Base-by-base conservation (phyloP, 192 early-diverging fungal species). In the Glomus cerebriforme region DNA sequence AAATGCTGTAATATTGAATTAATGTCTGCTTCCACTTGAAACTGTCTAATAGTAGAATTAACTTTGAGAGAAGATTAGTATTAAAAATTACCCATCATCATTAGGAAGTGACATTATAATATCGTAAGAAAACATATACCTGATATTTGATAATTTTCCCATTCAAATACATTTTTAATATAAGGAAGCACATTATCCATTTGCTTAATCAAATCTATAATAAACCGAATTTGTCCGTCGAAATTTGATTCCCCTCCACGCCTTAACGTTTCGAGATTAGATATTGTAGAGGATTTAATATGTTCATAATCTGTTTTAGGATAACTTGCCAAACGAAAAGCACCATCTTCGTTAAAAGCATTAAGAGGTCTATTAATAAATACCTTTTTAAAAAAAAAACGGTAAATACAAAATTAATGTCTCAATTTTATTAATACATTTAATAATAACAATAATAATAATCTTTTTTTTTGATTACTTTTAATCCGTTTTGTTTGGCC, bases 281-380 rank as follows among this genome's bases (percentile, higher is more conserved):
- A 13, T 37, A 78, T 74, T 9, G 78, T 75, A 31, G 75, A 58
- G 0, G 22, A 26, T 78, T 81, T 82, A 5, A 73, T 74, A n/a
- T 74, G 79, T 43, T 22, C 70, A 13, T 73, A 73, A 24, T 60
- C 29, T 0, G 84, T 74, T 59, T 69, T 34, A 1, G 84, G 80
- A 37, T 85, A 85, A n/a, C 80, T 81, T 0, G 82, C 84, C 13
- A 85, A 63, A 2, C 82, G 82, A 7, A 81, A 80, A 1, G 79
- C 77, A 9, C 81, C 73, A 29, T 68, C 24, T 45, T 77, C 62
- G 8, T 71, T 81, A 63, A 85, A 79, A 22, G 84, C 84, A 69
- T 85, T 85, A 58, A 85, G 39, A 15, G 84, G 84, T 26, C 84
- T 60, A 62, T 85, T 85, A 19, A 85, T n/a, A 59, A 85, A 83